These are phyloP conservation scores for Austroboletus rostrupii DNA, from an alignment of 1,284 basidiomycete genomes.

Conservation along the genomic window DNA sequence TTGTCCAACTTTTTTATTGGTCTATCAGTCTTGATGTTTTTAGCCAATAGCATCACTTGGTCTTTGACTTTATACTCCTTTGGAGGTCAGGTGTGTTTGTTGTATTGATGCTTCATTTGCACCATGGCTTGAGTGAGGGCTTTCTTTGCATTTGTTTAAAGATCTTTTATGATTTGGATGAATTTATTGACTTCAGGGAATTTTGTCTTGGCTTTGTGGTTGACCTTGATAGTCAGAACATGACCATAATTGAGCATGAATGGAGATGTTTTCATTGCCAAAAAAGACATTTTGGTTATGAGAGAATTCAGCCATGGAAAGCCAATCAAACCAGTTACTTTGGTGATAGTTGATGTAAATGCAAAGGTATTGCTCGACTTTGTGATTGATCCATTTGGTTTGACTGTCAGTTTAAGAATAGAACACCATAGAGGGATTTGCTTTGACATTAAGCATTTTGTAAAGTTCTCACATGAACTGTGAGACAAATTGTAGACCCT, in stretches of 20 bases:
- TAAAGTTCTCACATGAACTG: constrained; percentile 29
- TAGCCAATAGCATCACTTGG: no score
- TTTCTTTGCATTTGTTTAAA: no score
- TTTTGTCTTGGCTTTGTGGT: no score
- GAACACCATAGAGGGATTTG: constrained; percentile 29
- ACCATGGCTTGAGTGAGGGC: no score
- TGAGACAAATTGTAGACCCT: constrained; percentile 34
- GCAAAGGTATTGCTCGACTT: constrained; percentile 32
- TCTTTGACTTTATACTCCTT: no score
- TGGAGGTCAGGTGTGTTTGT: no score
- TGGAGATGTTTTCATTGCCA: background rate
- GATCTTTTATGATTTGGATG: no score
- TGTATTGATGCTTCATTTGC: no score
- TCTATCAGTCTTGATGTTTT: no score
- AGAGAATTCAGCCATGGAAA: constrained; percentile 31
- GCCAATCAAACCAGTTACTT: constrained; percentile 34
- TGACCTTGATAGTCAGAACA: no score
- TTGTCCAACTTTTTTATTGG: no score
- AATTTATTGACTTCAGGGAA: no score
- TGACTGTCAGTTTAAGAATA: constrained; percentile 35
- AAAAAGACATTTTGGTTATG: constrained; percentile 3
- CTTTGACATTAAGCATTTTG: constrained; percentile 24
- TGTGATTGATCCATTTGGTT: constrained; percentile 35
- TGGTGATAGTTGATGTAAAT: constrained; percentile 32
- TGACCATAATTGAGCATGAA: background rate